Evolutionary conservation across 208 protist genomes (phyloP).

Genomic region (Sergeia podlipaevii): DNA sequence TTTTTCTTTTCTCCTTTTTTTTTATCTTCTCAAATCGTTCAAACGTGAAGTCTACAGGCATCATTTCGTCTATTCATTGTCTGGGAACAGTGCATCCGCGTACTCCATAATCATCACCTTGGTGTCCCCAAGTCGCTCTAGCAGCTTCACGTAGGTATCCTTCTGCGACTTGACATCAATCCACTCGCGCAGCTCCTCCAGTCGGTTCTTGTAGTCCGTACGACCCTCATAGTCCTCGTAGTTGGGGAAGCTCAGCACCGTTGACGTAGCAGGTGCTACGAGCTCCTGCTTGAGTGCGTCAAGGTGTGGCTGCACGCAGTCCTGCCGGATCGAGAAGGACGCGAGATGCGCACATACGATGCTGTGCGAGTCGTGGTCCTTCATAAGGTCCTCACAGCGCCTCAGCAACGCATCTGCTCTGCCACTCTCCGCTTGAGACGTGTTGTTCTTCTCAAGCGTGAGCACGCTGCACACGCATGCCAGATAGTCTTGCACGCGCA

Average conservation of each 20-base stretch:
- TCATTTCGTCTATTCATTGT: constrained; percentile 19
- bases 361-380: constrained; percentile 39
- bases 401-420: constrained; percentile 4
- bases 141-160: constrained; percentile 55
- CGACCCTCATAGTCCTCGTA: constrained; percentile 38
- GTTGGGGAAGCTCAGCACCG: constrained; percentile 51
- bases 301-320: constrained; percentile 55
- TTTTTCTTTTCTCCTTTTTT: background rate
- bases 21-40: too few species aligned
- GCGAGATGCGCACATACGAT: constrained; percentile 65
- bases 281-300: constrained; percentile 58
- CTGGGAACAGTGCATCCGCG: constrained; percentile 48
- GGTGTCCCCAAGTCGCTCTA: constrained; percentile 53
- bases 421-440: background rate
- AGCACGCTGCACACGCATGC: constrained; percentile 10
- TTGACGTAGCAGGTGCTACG: constrained; percentile 41
- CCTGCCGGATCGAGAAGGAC: constrained; percentile 66
- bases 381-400: constrained; percentile 35
- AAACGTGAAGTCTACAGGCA: too few species aligned
- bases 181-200: constrained; percentile 80
- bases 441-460: constrained; percentile 6
- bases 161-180: constrained; percentile 78
- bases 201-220: constrained; percentile 50
- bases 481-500: constrained; percentile 6
- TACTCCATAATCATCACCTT: constrained; percentile 58